Conservation (phyloP, 148 eudicot species). For the Oxyria digyna region DNA sequence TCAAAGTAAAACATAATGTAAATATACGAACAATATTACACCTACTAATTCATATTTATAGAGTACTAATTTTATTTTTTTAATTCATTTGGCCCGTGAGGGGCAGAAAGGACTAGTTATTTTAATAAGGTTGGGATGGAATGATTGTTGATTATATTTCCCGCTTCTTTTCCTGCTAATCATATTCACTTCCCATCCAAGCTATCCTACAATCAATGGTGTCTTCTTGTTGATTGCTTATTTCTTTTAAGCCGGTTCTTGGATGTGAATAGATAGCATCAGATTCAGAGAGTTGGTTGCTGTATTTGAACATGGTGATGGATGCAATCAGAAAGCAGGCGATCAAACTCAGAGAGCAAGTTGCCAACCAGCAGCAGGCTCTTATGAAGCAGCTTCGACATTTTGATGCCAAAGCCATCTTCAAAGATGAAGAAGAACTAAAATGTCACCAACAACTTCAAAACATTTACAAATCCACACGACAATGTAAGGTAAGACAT, state of each 20-base stretch:
- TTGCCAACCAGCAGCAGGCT: constrained; percentile 78
- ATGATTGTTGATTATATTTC: neutral
- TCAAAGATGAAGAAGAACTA: constrained; percentile 41
- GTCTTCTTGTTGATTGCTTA: neutral
- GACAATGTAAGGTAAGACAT: constrained; percentile 51
- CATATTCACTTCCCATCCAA: neutral
- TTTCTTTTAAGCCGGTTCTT: neutral
- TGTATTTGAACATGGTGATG: constrained; percentile 18
- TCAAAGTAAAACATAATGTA: no score
- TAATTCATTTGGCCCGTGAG: no score
- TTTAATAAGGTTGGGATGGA: no score
- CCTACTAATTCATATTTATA: no score
- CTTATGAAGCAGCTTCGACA: constrained; percentile 60
- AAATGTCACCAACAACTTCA: constrained; percentile 41
- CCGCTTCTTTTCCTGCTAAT: neutral
- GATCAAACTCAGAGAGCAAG: constrained; percentile 70
- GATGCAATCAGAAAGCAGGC: constrained; percentile 81
- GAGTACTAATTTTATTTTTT: no score
- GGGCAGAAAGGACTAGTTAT: no score
- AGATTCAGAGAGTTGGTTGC: neutral
- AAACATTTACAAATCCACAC: constrained; percentile 56
- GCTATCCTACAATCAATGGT: neutral
- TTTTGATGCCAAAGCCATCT: constrained; percentile 33
- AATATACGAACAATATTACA: no score
- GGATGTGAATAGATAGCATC: neutral